Evolutionary conservation across 352 stramenopile genomes (phyloP).

Genomic region (Thraustochytrium sp.): DNA sequence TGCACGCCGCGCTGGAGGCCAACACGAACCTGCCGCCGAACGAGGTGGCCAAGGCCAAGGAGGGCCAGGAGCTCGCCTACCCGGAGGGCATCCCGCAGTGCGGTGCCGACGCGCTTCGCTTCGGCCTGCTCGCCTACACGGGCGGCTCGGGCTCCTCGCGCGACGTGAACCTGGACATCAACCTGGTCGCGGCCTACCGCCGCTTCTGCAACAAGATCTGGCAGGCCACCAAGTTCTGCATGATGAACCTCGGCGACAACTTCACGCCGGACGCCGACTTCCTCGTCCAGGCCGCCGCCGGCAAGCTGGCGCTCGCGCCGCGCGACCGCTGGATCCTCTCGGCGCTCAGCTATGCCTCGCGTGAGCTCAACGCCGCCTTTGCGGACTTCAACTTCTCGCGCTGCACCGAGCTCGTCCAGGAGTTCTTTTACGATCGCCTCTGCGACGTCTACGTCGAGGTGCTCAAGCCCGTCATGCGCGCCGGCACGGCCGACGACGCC

Average conservation of each 20-base stretch:
- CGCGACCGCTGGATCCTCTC: constrained; percentile 77
- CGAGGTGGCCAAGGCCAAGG: constrained; percentile 90
- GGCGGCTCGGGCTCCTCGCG: constrained; percentile 54
- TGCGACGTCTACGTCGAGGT: constrained; percentile 99
- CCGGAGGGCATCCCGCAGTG: constrained; percentile 95
- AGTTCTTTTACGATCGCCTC: constrained; percentile 96
- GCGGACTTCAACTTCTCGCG: constrained; percentile 90
- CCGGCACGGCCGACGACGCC: constrained; percentile 62
- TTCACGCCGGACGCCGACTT: constrained; percentile 45
- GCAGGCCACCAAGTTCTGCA: constrained; percentile 96
- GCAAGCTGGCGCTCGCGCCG: constrained; percentile 59
- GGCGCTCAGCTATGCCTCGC: constrained; percentile 60
- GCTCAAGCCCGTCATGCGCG: constrained; percentile 92
- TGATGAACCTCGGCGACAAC: constrained; percentile 85
- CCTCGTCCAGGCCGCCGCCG: constrained; percentile 47
- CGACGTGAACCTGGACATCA: constrained; percentile 99
- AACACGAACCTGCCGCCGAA: constrained; percentile 89
- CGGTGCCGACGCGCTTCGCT: constrained; percentile 93
- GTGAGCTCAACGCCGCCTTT: constrained; percentile 72
- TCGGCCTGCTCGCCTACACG: constrained; percentile 91
- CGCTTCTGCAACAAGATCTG: constrained; percentile 99
- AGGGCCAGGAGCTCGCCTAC: constrained; percentile 91
- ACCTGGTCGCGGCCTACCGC: constrained; percentile 94
- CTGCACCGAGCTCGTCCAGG: constrained; percentile 86
- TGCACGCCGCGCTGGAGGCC: constrained; percentile 83